Evolutionary conservation across 192 early-diverging fungal genomes (phyloP).

Genomic region (Dispira parvispora): DNA sequence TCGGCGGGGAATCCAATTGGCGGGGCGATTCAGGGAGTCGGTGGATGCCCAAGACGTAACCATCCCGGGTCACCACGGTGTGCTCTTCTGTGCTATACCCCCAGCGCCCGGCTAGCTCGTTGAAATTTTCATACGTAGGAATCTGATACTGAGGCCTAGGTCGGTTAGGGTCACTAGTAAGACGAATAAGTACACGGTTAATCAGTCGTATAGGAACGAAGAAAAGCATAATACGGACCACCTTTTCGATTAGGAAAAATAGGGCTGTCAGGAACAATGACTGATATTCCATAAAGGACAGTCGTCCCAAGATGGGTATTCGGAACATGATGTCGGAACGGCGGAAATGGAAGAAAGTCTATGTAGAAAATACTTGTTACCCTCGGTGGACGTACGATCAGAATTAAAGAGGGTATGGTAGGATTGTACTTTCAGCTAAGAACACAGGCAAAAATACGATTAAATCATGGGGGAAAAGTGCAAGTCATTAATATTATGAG

Average conservation of each 20-base stretch:
- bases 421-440: no score
- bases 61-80: slow-evolving; percentile 66
- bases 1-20: not conserved
- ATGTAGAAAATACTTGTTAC: not conserved
- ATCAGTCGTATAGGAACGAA: slow-evolving; percentile 38
- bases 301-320: slow-evolving; percentile 43
- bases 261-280: slow-evolving; percentile 37
- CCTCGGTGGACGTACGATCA: not conserved
- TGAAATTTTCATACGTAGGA: slow-evolving; percentile 11
- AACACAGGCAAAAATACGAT: no score
- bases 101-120: slow-evolving; percentile 36
- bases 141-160: slow-evolving; percentile 2
- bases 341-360: not conserved
- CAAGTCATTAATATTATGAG: no score
- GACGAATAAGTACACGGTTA: slow-evolving; percentile 21
- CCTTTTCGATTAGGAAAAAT: slow-evolving; percentile 50
- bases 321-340: slow-evolving; percentile 19
- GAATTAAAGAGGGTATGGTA: no score
- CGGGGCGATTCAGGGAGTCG: slow-evolving; percentile 40
- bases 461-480: no score
- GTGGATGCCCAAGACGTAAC: slow-evolving; percentile 70
- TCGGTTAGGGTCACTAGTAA: not conserved
- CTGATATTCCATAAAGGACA: slow-evolving; percentile 42
- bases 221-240: slow-evolving; percentile 48
- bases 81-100: slow-evolving; percentile 74